Conservation (phyloP, 345 rosid genomes). For the Linum tenue region DNA sequence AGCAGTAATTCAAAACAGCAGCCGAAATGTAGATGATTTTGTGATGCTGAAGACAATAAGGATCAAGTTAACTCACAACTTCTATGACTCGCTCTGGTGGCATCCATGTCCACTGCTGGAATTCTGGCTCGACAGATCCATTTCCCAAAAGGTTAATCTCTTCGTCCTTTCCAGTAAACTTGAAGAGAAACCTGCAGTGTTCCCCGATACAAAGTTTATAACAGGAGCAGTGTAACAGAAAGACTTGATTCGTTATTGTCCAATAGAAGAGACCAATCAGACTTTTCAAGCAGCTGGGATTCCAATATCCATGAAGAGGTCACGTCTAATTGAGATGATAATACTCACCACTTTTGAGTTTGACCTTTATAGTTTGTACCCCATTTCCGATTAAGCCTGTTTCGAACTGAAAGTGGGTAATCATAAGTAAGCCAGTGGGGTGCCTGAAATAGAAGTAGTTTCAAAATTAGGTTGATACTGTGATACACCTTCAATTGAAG, state of each 20-base stretch:
- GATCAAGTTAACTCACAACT: constrained; percentile 28
- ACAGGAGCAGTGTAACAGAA: background rate
- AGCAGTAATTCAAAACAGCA: background rate
- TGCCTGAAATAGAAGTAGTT: constrained; percentile 28
- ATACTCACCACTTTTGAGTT: constrained; percentile 65
- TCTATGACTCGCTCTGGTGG: constrained; percentile 49
- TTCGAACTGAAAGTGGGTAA: constrained; percentile 39
- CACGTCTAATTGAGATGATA: background rate
- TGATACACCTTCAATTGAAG: background rate
- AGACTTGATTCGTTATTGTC: background rate
- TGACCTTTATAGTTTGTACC: constrained; percentile 69
- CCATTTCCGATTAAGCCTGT: constrained; percentile 49
- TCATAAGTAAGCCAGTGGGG: constrained; percentile 77
- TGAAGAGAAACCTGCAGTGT: constrained; percentile 54
- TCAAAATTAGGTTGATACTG: constrained; percentile 9
- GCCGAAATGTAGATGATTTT: background rate
- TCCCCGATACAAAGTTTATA: background rate
- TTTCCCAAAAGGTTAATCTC: constrained; percentile 72
- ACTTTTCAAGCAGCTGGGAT: too few species aligned
- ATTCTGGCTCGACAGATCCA: constrained; percentile 64
- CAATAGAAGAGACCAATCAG: background rate
- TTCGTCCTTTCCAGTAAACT: constrained; percentile 62
- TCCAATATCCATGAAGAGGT: too few species aligned
- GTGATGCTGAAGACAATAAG: background rate
- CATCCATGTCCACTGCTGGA: constrained; percentile 67